phyloP scores from a whole-genome alignment of 2,329 filamentous ascomycete genomes.

The Fusarium sp. region DNA sequence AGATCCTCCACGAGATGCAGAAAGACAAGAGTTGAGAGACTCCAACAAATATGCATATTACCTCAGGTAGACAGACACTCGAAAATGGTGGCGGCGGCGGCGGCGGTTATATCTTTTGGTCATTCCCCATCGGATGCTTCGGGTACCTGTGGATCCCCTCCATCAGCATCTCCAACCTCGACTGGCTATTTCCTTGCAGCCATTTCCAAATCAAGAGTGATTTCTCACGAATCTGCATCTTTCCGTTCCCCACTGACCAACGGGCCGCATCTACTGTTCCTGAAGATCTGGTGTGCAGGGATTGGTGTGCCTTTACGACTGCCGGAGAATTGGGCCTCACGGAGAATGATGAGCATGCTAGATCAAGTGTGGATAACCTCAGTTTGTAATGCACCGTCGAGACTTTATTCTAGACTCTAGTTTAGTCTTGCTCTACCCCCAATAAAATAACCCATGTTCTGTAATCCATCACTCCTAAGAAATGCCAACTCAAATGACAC shows the following conservation, averaged over 20 bases:
- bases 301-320: background rate
- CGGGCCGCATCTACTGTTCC: constrained; percentile 33
- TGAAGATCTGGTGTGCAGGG: constrained; percentile 27
- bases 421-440: constrained; percentile 1
- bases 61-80: background rate
- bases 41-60: background rate
- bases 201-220: constrained; percentile 27
- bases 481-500: constrained; percentile 37
- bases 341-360: too few species aligned
- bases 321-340: too few species aligned
- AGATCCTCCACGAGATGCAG: constrained; percentile 3
- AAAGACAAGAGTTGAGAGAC: background rate
- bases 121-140: constrained; percentile 35
- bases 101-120: constrained; percentile 13
- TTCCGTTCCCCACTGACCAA: constrained; percentile 26
- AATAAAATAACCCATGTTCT: constrained; percentile 30
- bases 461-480: constrained; percentile 41
- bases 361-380: too few species aligned
- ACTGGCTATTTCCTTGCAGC: constrained; percentile 17
- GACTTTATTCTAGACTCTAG: constrained; percentile 36
- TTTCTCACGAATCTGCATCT: constrained; percentile 27
- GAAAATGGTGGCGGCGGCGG: background rate
- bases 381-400: background rate
- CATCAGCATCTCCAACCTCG: constrained; percentile 16
- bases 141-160: constrained; percentile 36